phyloP scores from a whole-genome alignment of 176 grass and related monocot genomes.

The Rhynchospora tenuis region DNA sequence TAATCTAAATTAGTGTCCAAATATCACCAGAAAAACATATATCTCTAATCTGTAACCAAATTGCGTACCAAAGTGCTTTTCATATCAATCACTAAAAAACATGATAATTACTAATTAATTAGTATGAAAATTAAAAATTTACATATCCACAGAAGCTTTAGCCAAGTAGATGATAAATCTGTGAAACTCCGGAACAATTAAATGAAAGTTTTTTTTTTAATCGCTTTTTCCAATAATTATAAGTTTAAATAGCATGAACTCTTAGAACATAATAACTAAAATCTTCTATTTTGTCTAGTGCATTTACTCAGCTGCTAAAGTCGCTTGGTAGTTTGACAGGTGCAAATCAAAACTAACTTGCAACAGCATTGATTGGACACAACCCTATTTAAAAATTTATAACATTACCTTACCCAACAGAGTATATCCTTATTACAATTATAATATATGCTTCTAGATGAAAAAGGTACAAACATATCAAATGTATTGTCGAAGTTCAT shows the following conservation, averaged over 20 bases:
- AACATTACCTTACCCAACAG: not conserved
- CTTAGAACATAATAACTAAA: not conserved
- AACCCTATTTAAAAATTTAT: not conserved
- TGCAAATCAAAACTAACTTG: not conserved
- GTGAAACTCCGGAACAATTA: not conserved
- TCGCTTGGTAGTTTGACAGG: not conserved
- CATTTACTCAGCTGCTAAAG: conserved; percentile 7
- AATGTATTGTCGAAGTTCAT: not conserved
- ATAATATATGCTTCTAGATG: not conserved
- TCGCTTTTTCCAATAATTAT: not conserved
- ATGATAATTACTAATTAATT: too few species aligned
- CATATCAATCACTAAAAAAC: too few species aligned
- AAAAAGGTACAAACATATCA: not conserved
- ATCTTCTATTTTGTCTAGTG: not conserved
- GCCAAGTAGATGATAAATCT: not conserved
- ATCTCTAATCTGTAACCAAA: too few species aligned
- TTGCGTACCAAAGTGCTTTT: too few species aligned
- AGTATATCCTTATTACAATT: not conserved
- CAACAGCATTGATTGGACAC: not conserved
- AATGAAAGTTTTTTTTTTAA: not conserved
- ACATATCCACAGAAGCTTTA: too few species aligned
- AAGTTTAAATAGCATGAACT: not conserved
- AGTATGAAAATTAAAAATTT: too few species aligned
- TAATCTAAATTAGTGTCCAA: too few species aligned
- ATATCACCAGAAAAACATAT: too few species aligned